phyloP scores from a whole-genome alignment of 176 grass and related monocot species.

The Triticum turgidum region DNA sequence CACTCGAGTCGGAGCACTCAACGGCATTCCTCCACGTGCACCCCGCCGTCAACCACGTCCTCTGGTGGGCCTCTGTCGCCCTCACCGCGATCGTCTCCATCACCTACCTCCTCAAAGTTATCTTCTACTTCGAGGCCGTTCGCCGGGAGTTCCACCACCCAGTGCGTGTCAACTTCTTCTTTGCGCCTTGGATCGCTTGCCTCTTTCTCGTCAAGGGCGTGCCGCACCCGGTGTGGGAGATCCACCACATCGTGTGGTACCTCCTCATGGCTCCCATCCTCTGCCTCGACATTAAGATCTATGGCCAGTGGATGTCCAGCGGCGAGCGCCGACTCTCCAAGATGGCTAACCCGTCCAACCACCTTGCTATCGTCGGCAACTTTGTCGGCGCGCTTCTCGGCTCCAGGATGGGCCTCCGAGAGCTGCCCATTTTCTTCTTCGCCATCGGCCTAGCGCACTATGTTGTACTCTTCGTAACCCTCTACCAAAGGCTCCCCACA shows the following conservation, averaged over 20 bases:
- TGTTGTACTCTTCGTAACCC: conserved; percentile 71
- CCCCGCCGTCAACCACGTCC: neutral
- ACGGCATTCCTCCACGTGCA: neutral
- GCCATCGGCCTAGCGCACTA: conserved; percentile 69
- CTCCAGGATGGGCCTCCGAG: conserved; percentile 50
- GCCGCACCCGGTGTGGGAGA: neutral
- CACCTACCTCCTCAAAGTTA: conserved; percentile 59
- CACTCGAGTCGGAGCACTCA: neutral
- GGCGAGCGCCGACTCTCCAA: neutral
- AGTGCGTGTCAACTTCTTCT: conserved; percentile 87
- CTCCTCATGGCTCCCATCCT: conserved; percentile 41
- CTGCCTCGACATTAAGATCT: neutral
- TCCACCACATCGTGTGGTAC: conserved; percentile 48
- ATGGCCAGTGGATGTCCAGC: neutral
- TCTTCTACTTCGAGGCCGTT: conserved; percentile 68
- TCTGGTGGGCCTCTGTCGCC: neutral
- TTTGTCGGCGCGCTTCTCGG: conserved; percentile 56
- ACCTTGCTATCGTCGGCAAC: conserved; percentile 71
- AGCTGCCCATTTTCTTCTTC: conserved; percentile 56
- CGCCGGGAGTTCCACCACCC: conserved; percentile 72
- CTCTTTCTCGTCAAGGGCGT: conserved; percentile 59
- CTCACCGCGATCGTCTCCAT: conserved; percentile 24
- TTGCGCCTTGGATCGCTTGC: conserved; percentile 69
- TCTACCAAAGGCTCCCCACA: conserved; percentile 50
- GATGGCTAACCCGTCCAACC: conserved; percentile 20